A percentile compares a stretch with the other conserved stretches of the same genome.
These are phyloP conservation scores for Magnolia sinica DNA, from an alignment of 164 flowering plant genomes.

Conservation along the genomic window DNA sequence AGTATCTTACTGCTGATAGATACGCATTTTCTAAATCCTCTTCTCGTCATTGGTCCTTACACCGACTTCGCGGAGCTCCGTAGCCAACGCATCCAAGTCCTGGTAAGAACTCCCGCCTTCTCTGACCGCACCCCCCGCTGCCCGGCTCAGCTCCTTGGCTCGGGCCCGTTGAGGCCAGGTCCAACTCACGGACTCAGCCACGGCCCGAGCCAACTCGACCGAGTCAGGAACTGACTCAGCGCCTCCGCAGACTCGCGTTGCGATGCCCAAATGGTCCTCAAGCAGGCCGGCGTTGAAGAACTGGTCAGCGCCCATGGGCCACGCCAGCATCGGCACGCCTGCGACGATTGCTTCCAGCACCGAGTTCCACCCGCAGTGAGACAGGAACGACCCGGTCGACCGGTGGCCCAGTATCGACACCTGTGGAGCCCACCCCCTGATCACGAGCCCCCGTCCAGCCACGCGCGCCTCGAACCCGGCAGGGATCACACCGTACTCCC, in stretches of 20 bases:
- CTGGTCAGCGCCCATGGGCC: constrained; percentile 71
- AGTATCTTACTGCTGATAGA: too few relatives aligned
- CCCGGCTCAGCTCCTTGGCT: constrained; percentile 25
- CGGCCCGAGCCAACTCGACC: constrained; percentile 19
- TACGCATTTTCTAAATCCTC: neutral
- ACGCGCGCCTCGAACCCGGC: constrained; percentile 45
- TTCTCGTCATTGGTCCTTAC: neutral
- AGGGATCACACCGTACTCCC: constrained; percentile 24
- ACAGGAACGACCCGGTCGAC: constrained; percentile 53
- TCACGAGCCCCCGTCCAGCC: constrained; percentile 33
- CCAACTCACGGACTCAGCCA: constrained; percentile 21
- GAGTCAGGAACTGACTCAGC: constrained; percentile 33
- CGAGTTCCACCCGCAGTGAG: constrained; percentile 73
- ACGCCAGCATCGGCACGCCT: constrained; percentile 42
- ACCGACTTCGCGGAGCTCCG: constrained; percentile 16
- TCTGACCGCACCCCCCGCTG: constrained; percentile 30
- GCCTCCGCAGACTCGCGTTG: constrained; percentile 37
- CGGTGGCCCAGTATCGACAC: constrained; percentile 36
- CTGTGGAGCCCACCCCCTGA: constrained; percentile 59
- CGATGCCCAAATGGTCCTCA: constrained; percentile 37
- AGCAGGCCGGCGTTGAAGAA: constrained; percentile 35
- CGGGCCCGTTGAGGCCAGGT: constrained; percentile 9
- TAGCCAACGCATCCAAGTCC: constrained; percentile 29
- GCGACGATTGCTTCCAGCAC: constrained; percentile 36
- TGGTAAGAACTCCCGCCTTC: constrained; percentile 35